Base-by-base conservation (phyloP, 345 rosid genomes). In the Geranium brycei region DNA sequence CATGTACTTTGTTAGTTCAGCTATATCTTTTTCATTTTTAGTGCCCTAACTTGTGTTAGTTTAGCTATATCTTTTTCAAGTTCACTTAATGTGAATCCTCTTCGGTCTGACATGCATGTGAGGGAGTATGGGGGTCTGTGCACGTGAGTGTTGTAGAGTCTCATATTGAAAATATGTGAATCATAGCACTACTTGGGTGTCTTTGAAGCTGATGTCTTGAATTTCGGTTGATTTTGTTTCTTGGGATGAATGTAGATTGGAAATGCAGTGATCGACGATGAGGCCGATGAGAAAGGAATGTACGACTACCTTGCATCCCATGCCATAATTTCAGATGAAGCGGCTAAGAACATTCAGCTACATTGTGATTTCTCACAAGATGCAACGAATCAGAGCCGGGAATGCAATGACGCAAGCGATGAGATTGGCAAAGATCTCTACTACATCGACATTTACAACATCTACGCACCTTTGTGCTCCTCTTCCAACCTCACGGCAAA, bases 261-360 rank as follows among this genome's bases (percentile, higher is more conserved):
- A 30, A 89, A 92, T 72, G 90, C 95, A 0, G 95, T 80, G 70
- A 86, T 87, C 68, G 78, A 93, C 62, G 86, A 80, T 58, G 88
- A 83, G 69, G 87, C 91, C 0, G 97, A 89, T 65, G 28, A 1
- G 8, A 74, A 59, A 64, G 98, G 93, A 63, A 87, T 86, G 88
- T 86, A 82, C 51, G 90, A 83, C 19, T 92, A 72, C 72, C 72
- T 80, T 14, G 83, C 64, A 57, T 79, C 75, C 56, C 97, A 90
- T 59, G 95, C 91, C 3, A 15, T 90, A 66, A 79, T 82, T 67
- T 86, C 97, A 0, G 77, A 79, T 6, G 82, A 80, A 60, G 23
- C 68, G 4, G 61, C 62, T 12, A 0, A 17, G 13, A 56, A 23
- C 1, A 76, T 90, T 8, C 67, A 68, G 58, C 79, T 59, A 19